Conservation (phyloP, 1,284 basidiomycete genomes). For the Ustilago crameri region DNA sequence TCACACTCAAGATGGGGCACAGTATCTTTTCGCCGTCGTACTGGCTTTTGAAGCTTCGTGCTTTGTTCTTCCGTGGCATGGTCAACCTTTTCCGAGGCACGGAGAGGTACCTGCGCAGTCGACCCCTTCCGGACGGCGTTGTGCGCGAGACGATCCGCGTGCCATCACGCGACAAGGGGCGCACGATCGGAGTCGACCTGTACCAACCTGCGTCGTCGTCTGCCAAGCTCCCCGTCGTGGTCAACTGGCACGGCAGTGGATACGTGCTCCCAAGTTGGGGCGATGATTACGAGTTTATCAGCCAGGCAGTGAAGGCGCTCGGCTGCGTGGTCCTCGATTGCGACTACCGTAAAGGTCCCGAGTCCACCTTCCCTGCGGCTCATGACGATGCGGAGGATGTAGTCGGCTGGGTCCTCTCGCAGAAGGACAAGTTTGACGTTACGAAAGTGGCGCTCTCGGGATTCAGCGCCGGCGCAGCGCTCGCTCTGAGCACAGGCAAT, state of each 20-base stretch:
- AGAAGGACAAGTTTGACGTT: conserved; percentile 38
- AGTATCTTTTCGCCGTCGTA: conserved; percentile 38
- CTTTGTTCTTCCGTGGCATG: conserved; percentile 10
- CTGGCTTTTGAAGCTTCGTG: conserved; percentile 37
- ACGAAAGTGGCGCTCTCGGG: conserved; percentile 48
- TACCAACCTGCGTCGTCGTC: conserved; percentile 27
- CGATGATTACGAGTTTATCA: conserved; percentile 33
- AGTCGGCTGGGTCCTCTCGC: conserved; percentile 44
- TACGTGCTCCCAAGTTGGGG: conserved; percentile 43
- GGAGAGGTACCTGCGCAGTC: conserved; percentile 22
- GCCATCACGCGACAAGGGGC: conserved; percentile 36
- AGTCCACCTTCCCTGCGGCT: conserved; percentile 52
- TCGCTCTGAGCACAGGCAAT: conserved; percentile 45
- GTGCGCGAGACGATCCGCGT: conserved; percentile 26
- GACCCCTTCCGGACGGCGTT: conserved; percentile 13
- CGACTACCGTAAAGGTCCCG: conserved; percentile 64
- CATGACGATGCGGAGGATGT: conserved; percentile 53
- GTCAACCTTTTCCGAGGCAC: conserved; percentile 29
- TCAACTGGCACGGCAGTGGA: conserved; percentile 50
- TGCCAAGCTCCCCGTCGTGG: conserved; percentile 23
- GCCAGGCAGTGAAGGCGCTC: conserved; percentile 28
- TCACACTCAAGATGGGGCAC: conserved; percentile 11
- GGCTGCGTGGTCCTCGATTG: conserved; percentile 32
- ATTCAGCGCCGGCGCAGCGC: conserved; percentile 59
- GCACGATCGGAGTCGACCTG: conserved; percentile 35